A percentile compares a stretch with the other conserved stretches of the same genome.
phyloP scores from a whole-genome alignment of 345 rosid species.

The Acer saccharum region DNA sequence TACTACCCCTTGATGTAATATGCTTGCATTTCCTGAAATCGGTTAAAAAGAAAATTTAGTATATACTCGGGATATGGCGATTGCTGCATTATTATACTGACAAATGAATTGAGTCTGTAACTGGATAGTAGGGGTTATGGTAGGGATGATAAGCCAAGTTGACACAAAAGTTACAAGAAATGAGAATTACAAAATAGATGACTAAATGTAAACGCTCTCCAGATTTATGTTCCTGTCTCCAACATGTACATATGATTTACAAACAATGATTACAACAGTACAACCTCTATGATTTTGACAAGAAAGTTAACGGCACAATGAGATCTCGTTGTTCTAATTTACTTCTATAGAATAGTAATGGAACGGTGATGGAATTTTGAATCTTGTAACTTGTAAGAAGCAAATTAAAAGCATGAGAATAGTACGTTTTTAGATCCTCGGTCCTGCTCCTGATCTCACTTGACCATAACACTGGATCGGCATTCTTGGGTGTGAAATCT shows the following conservation, averaged over 20 bases:
- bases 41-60: background rate
- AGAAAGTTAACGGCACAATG: background rate
- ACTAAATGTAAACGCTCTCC: background rate
- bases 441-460: conserved; percentile 44
- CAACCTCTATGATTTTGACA: background rate
- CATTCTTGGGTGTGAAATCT: conserved; percentile 48
- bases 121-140: too few species aligned
- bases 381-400: background rate
- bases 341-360: background rate
- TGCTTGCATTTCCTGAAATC: conserved; percentile 47
- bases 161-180: background rate
- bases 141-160: background rate
- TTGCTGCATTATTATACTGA: background rate
- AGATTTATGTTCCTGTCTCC: background rate
- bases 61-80: background rate
- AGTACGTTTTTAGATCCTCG: conserved; percentile 49
- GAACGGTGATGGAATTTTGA: background rate
- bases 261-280: background rate
- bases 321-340: background rate
- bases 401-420: conserved; percentile 5
- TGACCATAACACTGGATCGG: conserved; percentile 51
- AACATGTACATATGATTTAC: background rate
- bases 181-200: too few species aligned
- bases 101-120: background rate
- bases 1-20: conserved; percentile 24